These are phyloP conservation scores for Amauroascus niger DNA, from an alignment of 2,329 filamentous ascomycete species.

Conservation along the genomic window DNA sequence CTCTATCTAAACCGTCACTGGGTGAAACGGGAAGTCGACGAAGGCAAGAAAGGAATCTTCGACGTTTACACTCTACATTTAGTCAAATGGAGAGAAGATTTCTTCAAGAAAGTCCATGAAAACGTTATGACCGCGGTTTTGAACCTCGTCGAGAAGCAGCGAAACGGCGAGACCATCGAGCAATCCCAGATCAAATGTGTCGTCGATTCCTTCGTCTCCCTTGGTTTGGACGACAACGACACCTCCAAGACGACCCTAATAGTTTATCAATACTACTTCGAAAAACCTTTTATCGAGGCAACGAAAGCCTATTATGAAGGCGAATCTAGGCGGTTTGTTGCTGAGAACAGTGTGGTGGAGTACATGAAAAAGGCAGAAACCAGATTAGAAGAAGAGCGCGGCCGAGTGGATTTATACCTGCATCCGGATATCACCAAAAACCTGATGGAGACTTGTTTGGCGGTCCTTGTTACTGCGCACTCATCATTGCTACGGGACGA, in stretches of 20 bases:
- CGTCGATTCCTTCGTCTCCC: constrained; percentile 89
- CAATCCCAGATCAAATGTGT: constrained; percentile 94
- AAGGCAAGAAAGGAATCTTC: constrained; percentile 96
- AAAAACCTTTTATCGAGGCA: constrained; percentile 78
- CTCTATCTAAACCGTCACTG: constrained; percentile 94
- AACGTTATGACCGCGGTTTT: constrained; percentile 94
- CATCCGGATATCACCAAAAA: constrained; percentile 78
- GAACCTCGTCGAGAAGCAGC: constrained; percentile 91
- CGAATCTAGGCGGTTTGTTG: constrained; percentile 88
- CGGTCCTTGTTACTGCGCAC: constrained; percentile 82
- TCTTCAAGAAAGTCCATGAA: constrained; percentile 72
- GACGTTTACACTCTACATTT: constrained; percentile 96
- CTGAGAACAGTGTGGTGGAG: constrained; percentile 94
- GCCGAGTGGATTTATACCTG: constrained; percentile 82
- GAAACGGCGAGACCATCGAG: constrained; percentile 95
- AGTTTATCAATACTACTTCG: constrained; percentile 86
- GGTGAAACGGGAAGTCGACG: constrained; percentile 98
- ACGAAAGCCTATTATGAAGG: constrained; percentile 79
- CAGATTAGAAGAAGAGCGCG: constrained; percentile 83
- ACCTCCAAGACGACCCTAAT: constrained; percentile 89
- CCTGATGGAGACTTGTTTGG: constrained; percentile 79
- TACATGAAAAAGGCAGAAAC: constrained; percentile 99
- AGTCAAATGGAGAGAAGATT: constrained; percentile 86
- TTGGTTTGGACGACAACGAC: constrained; percentile 88
- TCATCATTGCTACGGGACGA: constrained; percentile 80